Evolutionary conservation across 2,329 filamentous ascomycete genomes (phyloP).

Genomic region (Phoma sp.): DNA sequence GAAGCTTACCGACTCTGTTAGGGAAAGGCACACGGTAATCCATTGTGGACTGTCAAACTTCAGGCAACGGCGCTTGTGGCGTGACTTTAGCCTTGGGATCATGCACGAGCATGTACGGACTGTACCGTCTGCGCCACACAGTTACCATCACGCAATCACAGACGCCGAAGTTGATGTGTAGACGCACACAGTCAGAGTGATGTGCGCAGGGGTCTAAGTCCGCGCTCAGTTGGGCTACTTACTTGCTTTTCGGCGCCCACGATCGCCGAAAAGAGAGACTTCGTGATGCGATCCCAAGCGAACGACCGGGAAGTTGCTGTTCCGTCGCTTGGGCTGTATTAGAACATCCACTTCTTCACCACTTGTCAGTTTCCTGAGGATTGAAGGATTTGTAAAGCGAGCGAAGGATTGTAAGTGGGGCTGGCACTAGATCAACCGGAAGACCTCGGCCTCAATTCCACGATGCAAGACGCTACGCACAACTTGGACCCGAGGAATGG

Average conservation of each 20-base stretch:
- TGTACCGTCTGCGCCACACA: slow-evolving; percentile 9
- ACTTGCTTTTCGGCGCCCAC: slow-evolving; percentile 7
- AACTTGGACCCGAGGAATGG: background rate
- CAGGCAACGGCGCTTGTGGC: background rate
- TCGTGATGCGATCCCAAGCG: background rate
- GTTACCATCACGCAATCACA: background rate
- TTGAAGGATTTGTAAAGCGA: background rate
- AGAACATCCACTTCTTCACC: background rate
- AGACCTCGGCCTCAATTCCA: background rate
- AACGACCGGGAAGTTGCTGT: background rate
- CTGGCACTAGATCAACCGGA: background rate
- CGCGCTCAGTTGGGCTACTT: background rate
- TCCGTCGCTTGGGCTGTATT: background rate
- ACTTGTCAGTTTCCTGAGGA: background rate
- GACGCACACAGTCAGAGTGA: slow-evolving; percentile 5
- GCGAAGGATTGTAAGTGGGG: slow-evolving; percentile 6
- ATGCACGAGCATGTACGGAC: slow-evolving; percentile 8
- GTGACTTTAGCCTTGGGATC: slow-evolving; percentile 1
- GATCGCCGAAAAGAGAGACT: background rate
- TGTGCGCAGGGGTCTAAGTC: slow-evolving; percentile 10
- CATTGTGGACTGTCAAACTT: too few relatives aligned
- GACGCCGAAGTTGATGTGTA: background rate
- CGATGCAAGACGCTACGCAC: background rate
- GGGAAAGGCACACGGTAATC: background rate
- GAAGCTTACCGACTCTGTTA: background rate